Evolutionary conservation across 169 alveolate species (phyloP).

Genomic region (Blepharisma undulans): DNA sequence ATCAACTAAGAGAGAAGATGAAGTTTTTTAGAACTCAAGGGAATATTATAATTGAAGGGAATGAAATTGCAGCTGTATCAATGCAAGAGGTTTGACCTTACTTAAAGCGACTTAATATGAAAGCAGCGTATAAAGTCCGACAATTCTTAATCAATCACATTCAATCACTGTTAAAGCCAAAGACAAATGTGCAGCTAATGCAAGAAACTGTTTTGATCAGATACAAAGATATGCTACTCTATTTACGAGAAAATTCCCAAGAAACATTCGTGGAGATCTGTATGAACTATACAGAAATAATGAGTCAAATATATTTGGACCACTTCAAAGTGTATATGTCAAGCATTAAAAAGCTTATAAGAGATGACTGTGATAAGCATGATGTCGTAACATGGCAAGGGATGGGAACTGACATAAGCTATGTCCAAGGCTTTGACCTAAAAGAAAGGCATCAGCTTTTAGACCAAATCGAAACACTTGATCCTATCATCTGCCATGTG

Average conservation of each 20-base stretch:
- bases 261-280: slow-evolving; percentile 72
- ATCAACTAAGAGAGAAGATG: slow-evolving; percentile 59
- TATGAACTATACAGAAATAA: slow-evolving; percentile 59
- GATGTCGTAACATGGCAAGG: slow-evolving; percentile 53
- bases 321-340: slow-evolving; percentile 42
- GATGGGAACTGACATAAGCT: neutral
- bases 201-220: slow-evolving; percentile 68
- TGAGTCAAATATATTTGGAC: slow-evolving; percentile 65
- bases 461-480: slow-evolving; percentile 42
- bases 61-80: slow-evolving; percentile 51
- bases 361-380: slow-evolving; percentile 51
- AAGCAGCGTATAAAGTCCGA: slow-evolving; percentile 66
- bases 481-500: slow-evolving; percentile 51
- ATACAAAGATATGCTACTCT: slow-evolving; percentile 61
- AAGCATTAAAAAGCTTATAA: slow-evolving; percentile 49
- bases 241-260: slow-evolving; percentile 60
- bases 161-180: slow-evolving; percentile 69
- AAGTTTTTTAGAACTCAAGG: slow-evolving; percentile 17
- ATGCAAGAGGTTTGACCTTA: slow-evolving; percentile 71
- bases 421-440: slow-evolving; percentile 46
- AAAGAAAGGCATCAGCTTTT: slow-evolving; percentile 53
- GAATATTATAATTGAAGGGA: slow-evolving; percentile 35
- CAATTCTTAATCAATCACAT: slow-evolving; percentile 59
- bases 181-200: slow-evolving; percentile 70
- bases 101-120: slow-evolving; percentile 62